Percentiles rank a stretch among this genome's conserved stretches.
phyloP scores from a whole-genome alignment of 2,329 filamentous ascomycete species.

The Leptographium wingfieldii region DNA sequence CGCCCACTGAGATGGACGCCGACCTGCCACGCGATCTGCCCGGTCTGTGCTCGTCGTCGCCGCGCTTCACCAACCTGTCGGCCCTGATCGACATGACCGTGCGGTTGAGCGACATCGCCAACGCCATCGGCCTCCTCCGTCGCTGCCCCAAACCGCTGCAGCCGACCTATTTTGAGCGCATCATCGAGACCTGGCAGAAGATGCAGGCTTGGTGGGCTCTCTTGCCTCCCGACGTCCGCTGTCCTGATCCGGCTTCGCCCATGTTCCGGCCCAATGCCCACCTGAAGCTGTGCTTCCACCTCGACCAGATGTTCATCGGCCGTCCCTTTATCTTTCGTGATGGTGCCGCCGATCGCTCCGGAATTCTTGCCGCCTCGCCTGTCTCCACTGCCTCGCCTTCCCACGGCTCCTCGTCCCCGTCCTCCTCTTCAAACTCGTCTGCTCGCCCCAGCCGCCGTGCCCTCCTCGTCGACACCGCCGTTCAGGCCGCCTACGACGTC shows the following conservation, averaged over 20 bases:
- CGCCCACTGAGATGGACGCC: conserved; percentile 38
- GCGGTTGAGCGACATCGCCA: conserved; percentile 24
- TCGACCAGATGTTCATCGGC: conserved; percentile 40
- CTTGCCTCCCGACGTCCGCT: conserved; percentile 24
- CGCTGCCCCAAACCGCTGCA: conserved; percentile 25
- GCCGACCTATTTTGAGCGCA: conserved; percentile 24
- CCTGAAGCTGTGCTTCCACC: conserved; percentile 38
- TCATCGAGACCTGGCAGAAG: conserved; percentile 24
- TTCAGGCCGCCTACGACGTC: conserved; percentile 37
- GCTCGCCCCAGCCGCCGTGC: conserved; percentile 6
- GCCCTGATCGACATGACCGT: conserved; percentile 19
- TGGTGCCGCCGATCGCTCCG: conserved; percentile 6
- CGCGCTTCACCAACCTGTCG: conserved; percentile 3
- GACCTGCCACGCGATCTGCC: conserved; percentile 26
- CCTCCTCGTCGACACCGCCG: conserved; percentile 35
- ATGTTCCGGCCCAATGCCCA: conserved; percentile 36
- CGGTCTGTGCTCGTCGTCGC: conserved; percentile 3
- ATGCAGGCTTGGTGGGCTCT: conserved; percentile 29
- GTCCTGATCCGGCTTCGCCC: conserved; percentile 26
- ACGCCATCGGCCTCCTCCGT: conserved; percentile 26
- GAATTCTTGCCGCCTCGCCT: background rate
- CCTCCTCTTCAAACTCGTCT: background rate
- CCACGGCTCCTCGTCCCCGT: background rate
- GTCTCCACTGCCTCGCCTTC: background rate
- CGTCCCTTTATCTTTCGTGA: conserved; percentile 36